A percentile compares a stretch with the other conserved stretches of the same genome.
These are phyloP conservation scores for Gilbertella persicaria DNA, from an alignment of 371 early-diverging fungal genomes.

Conservation along the genomic window DNA sequence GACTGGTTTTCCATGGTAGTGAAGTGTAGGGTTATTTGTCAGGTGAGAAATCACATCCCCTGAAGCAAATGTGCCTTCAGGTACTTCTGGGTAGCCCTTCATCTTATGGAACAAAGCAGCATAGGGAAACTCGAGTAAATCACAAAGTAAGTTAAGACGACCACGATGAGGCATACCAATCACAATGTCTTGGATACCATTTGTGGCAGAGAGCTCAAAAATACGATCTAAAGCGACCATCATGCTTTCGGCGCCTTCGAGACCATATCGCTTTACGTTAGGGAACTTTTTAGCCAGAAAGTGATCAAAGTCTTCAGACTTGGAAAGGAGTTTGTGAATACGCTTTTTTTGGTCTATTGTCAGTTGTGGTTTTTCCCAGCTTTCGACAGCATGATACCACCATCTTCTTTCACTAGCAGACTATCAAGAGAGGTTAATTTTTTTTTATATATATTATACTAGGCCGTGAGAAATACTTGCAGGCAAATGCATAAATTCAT, in stretches of 20 bases:
- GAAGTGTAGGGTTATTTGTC: slow-evolving; percentile 74
- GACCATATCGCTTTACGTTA: slow-evolving; percentile 93
- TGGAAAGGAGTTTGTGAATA: slow-evolving; percentile 72
- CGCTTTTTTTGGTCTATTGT: slow-evolving; percentile 67
- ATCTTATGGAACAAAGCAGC: slow-evolving; percentile 90
- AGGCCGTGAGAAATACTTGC: slow-evolving; percentile 37
- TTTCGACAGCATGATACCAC: slow-evolving; percentile 88
- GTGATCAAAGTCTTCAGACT: slow-evolving; percentile 93
- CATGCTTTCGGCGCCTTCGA: slow-evolving; percentile 97
- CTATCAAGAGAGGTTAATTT: slow-evolving; percentile 29
- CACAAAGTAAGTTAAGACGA: slow-evolving; percentile 88
- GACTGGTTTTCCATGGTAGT: slow-evolving; percentile 63
- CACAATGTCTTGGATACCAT: slow-evolving; percentile 77
- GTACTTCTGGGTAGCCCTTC: slow-evolving; percentile 88
- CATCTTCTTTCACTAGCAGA: slow-evolving; percentile 85
- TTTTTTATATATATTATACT: too few species aligned
- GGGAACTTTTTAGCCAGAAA: slow-evolving; percentile 95
- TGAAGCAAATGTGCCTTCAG: slow-evolving; percentile 70
- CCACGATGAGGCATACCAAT: slow-evolving; percentile 98
- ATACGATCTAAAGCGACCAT: slow-evolving; percentile 88
- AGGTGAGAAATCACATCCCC: slow-evolving; percentile 92
- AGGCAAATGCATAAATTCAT: slow-evolving; percentile 93
- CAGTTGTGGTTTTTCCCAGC: slow-evolving; percentile 60
- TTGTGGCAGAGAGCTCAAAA: slow-evolving; percentile 70
- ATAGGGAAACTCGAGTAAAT: slow-evolving; percentile 78